Conservation (phyloP, 2,329 filamentous ascomycete genomes). For the Blastomyces percursus region DNA sequence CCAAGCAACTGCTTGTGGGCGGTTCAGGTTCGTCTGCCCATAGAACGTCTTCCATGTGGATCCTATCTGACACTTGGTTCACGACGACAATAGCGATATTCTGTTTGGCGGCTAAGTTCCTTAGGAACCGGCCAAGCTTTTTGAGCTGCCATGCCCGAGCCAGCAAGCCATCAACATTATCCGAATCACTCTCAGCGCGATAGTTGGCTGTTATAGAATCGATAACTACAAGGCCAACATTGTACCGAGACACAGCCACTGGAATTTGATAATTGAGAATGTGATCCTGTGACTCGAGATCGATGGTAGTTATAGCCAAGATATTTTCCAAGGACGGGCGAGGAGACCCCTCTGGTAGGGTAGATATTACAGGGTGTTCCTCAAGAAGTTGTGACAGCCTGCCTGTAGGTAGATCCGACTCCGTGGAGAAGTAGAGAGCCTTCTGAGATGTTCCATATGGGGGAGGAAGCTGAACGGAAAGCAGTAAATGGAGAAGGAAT, state of each 20-base stretch:
- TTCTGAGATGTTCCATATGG: conserved; percentile 59
- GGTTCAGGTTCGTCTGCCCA: conserved; percentile 11
- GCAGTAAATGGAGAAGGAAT: conserved; percentile 71
- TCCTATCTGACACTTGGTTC: conserved; percentile 91
- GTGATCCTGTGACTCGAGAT: conserved; percentile 90
- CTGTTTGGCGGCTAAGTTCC: conserved; percentile 62
- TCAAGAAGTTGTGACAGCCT: conserved; percentile 70
- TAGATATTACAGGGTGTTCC: conserved; percentile 50
- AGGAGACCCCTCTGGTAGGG: conserved; percentile 28
- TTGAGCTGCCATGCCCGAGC: conserved; percentile 66
- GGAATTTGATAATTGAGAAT: conserved; percentile 89
- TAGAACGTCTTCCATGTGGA: conserved; percentile 34
- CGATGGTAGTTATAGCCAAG: conserved; percentile 69
- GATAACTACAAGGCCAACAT: conserved; percentile 70
- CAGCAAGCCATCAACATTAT: conserved; percentile 48
- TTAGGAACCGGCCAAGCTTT: conserved; percentile 60
- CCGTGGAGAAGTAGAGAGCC: conserved; percentile 91
- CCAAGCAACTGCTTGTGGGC: conserved; percentile 9
- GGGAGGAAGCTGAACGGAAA: conserved; percentile 69
- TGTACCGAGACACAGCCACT: conserved; percentile 63
- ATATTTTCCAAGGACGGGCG: conserved; percentile 63
- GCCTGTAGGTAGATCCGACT: conserved; percentile 69
- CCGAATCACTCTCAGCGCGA: conserved; percentile 58
- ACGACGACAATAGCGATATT: conserved; percentile 78
- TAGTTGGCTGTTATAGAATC: conserved; percentile 96